Conservation (phyloP, 768 basidiomycete species). For the Tricholoma bakamatsutake region DNA sequence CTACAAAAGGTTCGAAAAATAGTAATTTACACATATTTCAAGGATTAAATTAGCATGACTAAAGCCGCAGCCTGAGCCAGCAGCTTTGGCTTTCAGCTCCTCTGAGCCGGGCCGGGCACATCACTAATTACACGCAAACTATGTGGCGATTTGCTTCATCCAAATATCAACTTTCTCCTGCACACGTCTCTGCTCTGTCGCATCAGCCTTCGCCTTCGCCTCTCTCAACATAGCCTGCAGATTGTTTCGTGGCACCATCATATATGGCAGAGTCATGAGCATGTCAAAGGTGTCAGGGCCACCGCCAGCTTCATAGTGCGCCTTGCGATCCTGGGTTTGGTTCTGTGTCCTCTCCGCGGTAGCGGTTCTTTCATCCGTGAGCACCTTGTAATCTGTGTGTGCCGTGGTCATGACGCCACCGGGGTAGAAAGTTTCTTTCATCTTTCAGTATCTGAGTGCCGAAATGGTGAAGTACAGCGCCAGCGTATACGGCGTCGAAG, state of each 20-base stretch:
- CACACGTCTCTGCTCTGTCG: slow-evolving; percentile 8
- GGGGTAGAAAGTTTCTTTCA: background rate
- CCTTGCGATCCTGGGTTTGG: background rate
- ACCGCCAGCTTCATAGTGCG: background rate
- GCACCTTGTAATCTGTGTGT: slow-evolving; percentile 1
- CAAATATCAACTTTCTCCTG: slow-evolving; percentile 13
- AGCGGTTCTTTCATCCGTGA: slow-evolving; percentile 1
- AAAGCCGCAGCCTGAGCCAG: too few relatives aligned
- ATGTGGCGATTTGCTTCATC: slow-evolving; percentile 1
- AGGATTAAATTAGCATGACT: too few relatives aligned
- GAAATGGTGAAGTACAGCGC: slow-evolving; percentile 11
- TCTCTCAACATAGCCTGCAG: slow-evolving; percentile 9
- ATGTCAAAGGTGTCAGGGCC: slow-evolving; percentile 9
- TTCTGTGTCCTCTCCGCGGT: background rate
- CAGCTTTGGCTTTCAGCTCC: too few relatives aligned
- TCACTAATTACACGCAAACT: background rate
- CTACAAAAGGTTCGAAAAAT: too few relatives aligned
- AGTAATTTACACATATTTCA: too few relatives aligned
- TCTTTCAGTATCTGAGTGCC: slow-evolving; percentile 3
- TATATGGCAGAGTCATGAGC: slow-evolving; percentile 10
- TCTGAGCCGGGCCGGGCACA: too few relatives aligned
- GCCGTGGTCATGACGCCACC: background rate
- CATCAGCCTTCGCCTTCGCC: slow-evolving; percentile 6
- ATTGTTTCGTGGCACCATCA: slow-evolving; percentile 9
- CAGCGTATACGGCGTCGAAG: slow-evolving; percentile 16